Conservation (phyloP, 148 eudicot species). For the Oxyria digyna region DNA sequence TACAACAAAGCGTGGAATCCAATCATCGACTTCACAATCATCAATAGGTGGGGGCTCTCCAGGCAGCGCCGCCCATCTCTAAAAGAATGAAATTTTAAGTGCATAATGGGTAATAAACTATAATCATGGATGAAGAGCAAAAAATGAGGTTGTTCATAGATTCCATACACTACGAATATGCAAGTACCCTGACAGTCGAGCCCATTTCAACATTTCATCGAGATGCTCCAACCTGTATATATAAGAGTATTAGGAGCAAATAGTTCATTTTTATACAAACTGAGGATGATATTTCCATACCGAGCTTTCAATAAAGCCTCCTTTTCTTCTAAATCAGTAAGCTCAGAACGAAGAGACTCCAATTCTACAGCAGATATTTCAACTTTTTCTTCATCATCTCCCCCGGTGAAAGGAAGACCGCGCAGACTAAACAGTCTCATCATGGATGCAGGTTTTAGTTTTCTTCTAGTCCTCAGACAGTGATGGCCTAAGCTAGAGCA, state of each 20-base stretch:
- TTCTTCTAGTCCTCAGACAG: constrained; percentile 29
- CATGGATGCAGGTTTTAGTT: constrained; percentile 55
- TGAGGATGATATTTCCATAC: constrained; percentile 27
- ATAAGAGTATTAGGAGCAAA: not conserved
- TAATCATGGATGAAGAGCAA: not conserved
- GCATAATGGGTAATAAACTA: not conserved
- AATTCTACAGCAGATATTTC: constrained; percentile 65
- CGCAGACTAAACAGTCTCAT: constrained; percentile 56
- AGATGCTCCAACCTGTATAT: constrained; percentile 62
- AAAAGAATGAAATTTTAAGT: not conserved
- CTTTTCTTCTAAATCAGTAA: constrained; percentile 68
- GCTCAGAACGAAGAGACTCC: constrained; percentile 69
- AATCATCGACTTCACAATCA: constrained; percentile 85
- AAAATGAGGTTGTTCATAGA: constrained; percentile 23
- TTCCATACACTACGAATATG: constrained; percentile 50
- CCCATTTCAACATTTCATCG: constrained; percentile 61
- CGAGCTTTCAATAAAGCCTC: constrained; percentile 82
- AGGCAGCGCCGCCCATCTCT: constrained; percentile 97
- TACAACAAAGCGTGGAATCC: constrained; percentile 89
- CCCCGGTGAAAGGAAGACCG: constrained; percentile 51
- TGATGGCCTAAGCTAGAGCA: constrained; percentile 31
- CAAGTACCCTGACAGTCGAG: constrained; percentile 78
- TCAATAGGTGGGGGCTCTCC: constrained; percentile 89
- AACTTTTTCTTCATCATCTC: constrained; percentile 74
- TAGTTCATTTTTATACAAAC: not conserved